Percentiles rank a stretch among this genome's conserved stretches.
Conservation (phyloP, 139 green algal species). For the Ettlia oleoabundans region DNA sequence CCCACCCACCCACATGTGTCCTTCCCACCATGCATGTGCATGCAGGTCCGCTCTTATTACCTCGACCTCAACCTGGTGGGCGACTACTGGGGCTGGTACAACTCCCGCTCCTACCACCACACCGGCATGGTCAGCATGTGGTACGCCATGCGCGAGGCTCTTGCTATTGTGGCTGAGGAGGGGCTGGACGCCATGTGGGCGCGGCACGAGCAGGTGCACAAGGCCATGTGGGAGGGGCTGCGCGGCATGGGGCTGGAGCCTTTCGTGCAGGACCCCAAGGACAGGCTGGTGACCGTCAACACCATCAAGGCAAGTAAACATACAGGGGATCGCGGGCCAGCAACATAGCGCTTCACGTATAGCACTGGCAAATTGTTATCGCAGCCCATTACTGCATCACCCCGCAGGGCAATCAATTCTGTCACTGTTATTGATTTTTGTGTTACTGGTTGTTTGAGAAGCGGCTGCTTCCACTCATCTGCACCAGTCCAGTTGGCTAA, state of each 20-base stretch:
- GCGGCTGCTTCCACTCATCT: no score
- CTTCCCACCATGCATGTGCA: not conserved
- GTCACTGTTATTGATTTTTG: no score
- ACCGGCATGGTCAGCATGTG: slow-evolving; percentile 73
- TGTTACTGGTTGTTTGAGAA: no score
- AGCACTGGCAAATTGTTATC: no score
- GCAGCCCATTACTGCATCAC: no score
- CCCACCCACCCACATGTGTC: not conserved
- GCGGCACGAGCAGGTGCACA: slow-evolving; percentile 67
- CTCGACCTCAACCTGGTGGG: slow-evolving; percentile 89
- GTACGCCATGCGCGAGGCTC: slow-evolving; percentile 90
- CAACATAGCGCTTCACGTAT: no score
- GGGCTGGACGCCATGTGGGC: slow-evolving; percentile 69
- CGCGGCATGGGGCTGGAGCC: slow-evolving; percentile 76
- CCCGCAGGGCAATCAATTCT: no score
- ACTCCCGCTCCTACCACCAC: slow-evolving; percentile 29
- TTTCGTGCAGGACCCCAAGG: slow-evolving; percentile 77
- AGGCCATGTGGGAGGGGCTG: slow-evolving; percentile 84
- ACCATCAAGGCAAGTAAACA: slow-evolving; percentile 85
- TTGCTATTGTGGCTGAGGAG: slow-evolving; percentile 82
- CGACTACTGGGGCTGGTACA: slow-evolving; percentile 49
- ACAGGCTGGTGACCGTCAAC: slow-evolving; percentile 88
- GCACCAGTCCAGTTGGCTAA: no score
- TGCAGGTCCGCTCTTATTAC: slow-evolving; percentile 67
- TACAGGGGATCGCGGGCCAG: no score